Percentiles rank a stretch among this genome's conserved stretches.
Conservation (phyloP, 225 moss, liverwort and hornwort genomes). For the Polytrichum commune region DNA sequence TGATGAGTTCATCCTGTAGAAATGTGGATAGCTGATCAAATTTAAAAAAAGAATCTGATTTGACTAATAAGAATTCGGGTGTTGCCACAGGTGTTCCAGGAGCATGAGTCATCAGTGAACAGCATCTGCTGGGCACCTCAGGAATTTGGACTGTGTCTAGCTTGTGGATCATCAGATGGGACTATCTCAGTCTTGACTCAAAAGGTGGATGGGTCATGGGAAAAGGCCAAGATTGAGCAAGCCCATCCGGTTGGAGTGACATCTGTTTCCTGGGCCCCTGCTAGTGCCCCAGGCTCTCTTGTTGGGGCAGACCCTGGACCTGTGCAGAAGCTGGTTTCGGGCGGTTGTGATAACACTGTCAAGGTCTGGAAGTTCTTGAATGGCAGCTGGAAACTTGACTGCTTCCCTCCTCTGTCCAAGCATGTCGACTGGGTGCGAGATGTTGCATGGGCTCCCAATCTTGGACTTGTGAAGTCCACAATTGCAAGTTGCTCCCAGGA, state of each 20-base stretch:
- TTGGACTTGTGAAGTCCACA: conserved; percentile 81
- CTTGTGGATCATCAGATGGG: conserved; percentile 86
- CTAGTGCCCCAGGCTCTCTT: conserved; percentile 71
- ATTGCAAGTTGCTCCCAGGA: conserved; percentile 94
- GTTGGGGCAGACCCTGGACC: conserved; percentile 61
- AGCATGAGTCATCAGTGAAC: conserved; percentile 84
- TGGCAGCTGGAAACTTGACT: conserved; percentile 82
- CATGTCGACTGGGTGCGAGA: conserved; percentile 91
- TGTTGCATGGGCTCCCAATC: conserved; percentile 96
- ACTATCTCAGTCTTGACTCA: conserved; percentile 78
- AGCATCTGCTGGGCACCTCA: conserved; percentile 88
- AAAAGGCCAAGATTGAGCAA: conserved; percentile 81
- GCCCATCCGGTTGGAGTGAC: conserved; percentile 91
- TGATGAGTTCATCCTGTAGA: no score
- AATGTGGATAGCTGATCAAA: no score
- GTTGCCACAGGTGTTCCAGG: conserved; percentile 59
- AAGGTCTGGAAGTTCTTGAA: conserved; percentile 87
- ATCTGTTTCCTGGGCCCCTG: conserved; percentile 86
- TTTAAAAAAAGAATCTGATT: no score
- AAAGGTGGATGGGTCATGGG: conserved; percentile 78
- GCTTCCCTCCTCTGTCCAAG: conserved; percentile 88
- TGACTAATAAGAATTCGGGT: no score
- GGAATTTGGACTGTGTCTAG: conserved; percentile 81
- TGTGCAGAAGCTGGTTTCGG: conserved; percentile 79
- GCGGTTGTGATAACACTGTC: conserved; percentile 89